Base-by-base conservation (phyloP, 2,329 filamentous ascomycete species). In the Arthrobotrys entomopaga region DNA sequence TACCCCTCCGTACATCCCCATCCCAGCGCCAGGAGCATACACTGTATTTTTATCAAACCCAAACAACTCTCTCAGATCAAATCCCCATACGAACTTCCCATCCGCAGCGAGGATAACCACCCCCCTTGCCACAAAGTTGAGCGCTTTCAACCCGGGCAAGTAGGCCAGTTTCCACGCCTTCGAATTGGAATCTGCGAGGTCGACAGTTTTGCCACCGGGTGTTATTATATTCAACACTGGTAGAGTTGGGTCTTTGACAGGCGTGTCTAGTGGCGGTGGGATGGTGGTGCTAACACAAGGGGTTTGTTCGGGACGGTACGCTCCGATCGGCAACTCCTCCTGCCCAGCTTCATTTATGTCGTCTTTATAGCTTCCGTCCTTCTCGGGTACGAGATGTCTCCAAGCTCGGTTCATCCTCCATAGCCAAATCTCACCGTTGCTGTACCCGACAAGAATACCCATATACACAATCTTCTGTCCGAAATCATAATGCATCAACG, bases 401-500 rank as follows among this genome's bases (percentile, higher is more conserved):
- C 49, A 76, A 49, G 65, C 65, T n/a, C 76, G 70, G 6, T 77
- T 76, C 16, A 76, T 70, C 42, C 72, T 64, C 77, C 77, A 78
- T n/a, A 78, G 26, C 76, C 77, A 78, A 19, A 78, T 70, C 58
- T 78, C 77, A 13, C 77, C 77, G 34, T 77, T 78, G 48, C 71
- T 65, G 49, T 77, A 78, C 5, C 75, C 77, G 13, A 76, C 70
- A 26, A 74, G 63, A n/a, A 78, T 58, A 16, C 71, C 71, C 76
- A 77, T 77, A 64, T 72, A 77, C 50, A 67, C 71, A 19, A 75
- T 66, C 19, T 66, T 72, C 19, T 76, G 71, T 8, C 65, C 77
- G 22, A 76, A 64, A 24, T 77, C 76, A 43, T 76, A 76, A 66
- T 77, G 74, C 54, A 77, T 75, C 24, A 76, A 57, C 10, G 77